These are phyloP conservation scores for Stagonosporopsis cucurbitacearum DNA, from an alignment of 2,329 filamentous ascomycete species.

Conservation along the genomic window DNA sequence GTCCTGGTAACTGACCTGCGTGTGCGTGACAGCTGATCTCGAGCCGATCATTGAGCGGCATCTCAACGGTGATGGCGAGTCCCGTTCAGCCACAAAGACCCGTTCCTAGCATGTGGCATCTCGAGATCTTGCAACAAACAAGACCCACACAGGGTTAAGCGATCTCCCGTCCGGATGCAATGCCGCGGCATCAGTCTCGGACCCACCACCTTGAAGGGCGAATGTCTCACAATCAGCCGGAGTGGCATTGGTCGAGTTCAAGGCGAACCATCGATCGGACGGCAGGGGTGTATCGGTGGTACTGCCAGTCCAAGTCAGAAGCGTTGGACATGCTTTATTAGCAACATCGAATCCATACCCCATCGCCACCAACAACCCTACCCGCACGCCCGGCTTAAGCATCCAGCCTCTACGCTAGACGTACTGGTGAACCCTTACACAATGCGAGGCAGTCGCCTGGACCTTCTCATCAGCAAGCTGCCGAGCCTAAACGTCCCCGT, in stretches of 20 bases:
- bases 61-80: not conserved
- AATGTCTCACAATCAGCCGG: conserved; percentile 15
- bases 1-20: not conserved
- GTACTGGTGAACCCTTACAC: not conserved
- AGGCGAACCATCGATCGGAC: conserved; percentile 2
- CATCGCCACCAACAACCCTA: not conserved
- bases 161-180: conserved; percentile 25
- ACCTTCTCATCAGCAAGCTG: conserved; percentile 8
- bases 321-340: not conserved
- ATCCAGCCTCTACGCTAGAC: not conserved
- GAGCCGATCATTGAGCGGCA: not conserved
- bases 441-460: conserved; percentile 12
- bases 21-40: not conserved
- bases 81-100: conserved; percentile 7
- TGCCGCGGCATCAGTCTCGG: conserved; percentile 20
- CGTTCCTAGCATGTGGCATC: conserved; percentile 5
- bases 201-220: conserved; percentile 14
- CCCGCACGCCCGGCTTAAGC: not conserved
- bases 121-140: conserved; percentile 5
- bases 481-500: conserved; percentile 14
- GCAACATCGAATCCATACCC: not conserved
- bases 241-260: conserved; percentile 8
- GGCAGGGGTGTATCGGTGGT: not conserved
- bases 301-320: not conserved
- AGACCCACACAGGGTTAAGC: conserved; percentile 11